Conservation (phyloP, 495 filamentous ascomycete species). For the Annulohypoxylon maeteangense region DNA sequence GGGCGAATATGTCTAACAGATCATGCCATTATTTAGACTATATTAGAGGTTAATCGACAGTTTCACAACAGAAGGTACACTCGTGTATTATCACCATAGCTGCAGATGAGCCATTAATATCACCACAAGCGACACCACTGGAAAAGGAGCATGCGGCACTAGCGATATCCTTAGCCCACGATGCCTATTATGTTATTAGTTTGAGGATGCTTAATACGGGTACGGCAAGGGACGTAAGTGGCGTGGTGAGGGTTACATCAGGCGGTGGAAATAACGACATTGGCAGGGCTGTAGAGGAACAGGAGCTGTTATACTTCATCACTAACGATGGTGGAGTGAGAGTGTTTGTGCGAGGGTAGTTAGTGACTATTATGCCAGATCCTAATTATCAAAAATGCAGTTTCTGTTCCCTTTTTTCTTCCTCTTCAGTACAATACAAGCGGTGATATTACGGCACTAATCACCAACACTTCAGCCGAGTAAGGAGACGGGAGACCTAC, state of each 20-base stretch:
- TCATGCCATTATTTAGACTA: not conserved
- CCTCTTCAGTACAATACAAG: not conserved
- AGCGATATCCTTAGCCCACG: conserved; percentile 75
- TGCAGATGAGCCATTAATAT: conserved; percentile 75
- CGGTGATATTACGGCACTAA: not conserved
- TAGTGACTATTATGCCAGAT: conserved; percentile 38
- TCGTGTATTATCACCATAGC: conserved; percentile 73
- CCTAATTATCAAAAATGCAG: not conserved
- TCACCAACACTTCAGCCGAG: not conserved
- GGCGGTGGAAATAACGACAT: conserved; percentile 51
- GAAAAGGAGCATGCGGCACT: conserved; percentile 77
- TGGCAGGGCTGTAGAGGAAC: conserved; percentile 59
- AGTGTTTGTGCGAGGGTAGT: conserved; percentile 80
- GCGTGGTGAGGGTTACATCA: conserved; percentile 80
- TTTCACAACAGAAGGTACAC: conserved; percentile 56
- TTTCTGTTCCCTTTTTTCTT: too few relatives aligned
- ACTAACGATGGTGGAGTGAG: conserved; percentile 78
- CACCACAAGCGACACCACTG: conserved; percentile 66
- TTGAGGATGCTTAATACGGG: conserved; percentile 83
- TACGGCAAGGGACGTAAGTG: conserved; percentile 88
- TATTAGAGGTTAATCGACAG: conserved; percentile 38
- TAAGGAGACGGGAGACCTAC: not conserved
- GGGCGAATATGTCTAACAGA: not conserved
- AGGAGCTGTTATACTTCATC: conserved; percentile 84
- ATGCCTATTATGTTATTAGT: conserved; percentile 74